phyloP scores from a whole-genome alignment of 2,329 filamentous ascomycete species.

The Periconia sp. region DNA sequence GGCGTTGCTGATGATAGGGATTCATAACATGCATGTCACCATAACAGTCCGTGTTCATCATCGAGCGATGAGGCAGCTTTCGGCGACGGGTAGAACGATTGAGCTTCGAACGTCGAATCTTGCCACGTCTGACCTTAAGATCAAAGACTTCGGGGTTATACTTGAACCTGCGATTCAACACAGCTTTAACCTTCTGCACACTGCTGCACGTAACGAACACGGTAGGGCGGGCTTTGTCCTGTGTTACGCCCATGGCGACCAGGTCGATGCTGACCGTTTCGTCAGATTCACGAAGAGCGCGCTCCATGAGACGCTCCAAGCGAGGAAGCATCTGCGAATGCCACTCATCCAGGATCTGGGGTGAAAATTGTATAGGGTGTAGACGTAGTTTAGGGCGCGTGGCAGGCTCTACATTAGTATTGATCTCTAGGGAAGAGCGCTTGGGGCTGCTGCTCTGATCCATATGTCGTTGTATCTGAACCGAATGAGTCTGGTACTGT shows the following conservation, averaged over 20 bases:
- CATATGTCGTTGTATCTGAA: slow-evolving; percentile 16
- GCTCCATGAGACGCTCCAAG: slow-evolving; percentile 69
- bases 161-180: slow-evolving; percentile 69
- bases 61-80: slow-evolving; percentile 41
- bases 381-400: slow-evolving; percentile 40
- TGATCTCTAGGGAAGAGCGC: slow-evolving; percentile 37
- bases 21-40: slow-evolving; percentile 58
- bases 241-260: slow-evolving; percentile 70
- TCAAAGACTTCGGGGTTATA: slow-evolving; percentile 68
- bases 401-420: slow-evolving; percentile 29
- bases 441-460: slow-evolving; percentile 23
- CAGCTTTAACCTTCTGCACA: slow-evolving; percentile 69
- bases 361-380: slow-evolving; percentile 56
- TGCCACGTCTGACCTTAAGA: slow-evolving; percentile 72
- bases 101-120: slow-evolving; percentile 64
- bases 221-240: slow-evolving; percentile 67
- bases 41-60: slow-evolving; percentile 41
- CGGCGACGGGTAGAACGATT: slow-evolving; percentile 34
- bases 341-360: slow-evolving; percentile 70
- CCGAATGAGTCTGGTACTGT: slow-evolving; percentile 5
- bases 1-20: slow-evolving; percentile 74
- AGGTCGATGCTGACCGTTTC: slow-evolving; percentile 80
- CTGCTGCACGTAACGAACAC: slow-evolving; percentile 78
- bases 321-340: slow-evolving; percentile 71
- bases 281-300: slow-evolving; percentile 71